A percentile compares a stretch with the other conserved stretches of the same genome.
phyloP scores from a whole-genome alignment of 148 eudicot species.

The Rhododendron molle region DNA sequence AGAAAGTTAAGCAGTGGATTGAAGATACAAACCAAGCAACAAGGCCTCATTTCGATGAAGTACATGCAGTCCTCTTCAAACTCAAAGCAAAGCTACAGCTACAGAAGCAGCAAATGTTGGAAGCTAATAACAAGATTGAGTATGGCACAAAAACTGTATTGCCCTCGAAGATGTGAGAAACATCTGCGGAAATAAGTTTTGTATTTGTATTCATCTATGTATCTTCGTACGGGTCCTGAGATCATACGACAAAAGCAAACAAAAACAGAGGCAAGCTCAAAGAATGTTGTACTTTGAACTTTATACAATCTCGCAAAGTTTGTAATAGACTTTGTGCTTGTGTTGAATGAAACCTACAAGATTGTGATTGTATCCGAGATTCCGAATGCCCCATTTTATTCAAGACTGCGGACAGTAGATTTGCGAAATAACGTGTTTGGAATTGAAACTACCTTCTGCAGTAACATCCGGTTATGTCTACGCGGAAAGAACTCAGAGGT shows the following conservation, averaged over 20 bases:
- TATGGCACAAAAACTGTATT: not conserved
- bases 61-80: slow-evolving; percentile 46
- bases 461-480: not conserved
- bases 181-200: not conserved
- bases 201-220: not conserved
- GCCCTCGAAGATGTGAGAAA: slow-evolving; percentile 18
- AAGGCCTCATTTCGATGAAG: slow-evolving; percentile 74
- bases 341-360: not conserved
- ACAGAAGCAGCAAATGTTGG: slow-evolving; percentile 25
- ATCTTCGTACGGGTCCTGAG: not conserved
- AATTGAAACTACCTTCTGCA: not conserved
- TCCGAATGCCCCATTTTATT: not conserved
- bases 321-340: not conserved
- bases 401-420: not conserved
- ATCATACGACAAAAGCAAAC: not conserved
- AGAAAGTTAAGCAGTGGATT: slow-evolving; percentile 72
- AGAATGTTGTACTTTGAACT: not conserved
- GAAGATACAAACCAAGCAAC: slow-evolving; percentile 66
- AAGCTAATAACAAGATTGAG: not conserved
- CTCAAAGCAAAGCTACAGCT: slow-evolving; percentile 38
- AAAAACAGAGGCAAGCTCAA: not conserved
- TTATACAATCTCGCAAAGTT: not conserved
- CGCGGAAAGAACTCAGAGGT: not conserved
- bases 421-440: not conserved
- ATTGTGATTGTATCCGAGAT: not conserved